Evolutionary conservation across 805 yeast species (phyloP).

Genomic region (Tetrapisispora pingtungensis): DNA sequence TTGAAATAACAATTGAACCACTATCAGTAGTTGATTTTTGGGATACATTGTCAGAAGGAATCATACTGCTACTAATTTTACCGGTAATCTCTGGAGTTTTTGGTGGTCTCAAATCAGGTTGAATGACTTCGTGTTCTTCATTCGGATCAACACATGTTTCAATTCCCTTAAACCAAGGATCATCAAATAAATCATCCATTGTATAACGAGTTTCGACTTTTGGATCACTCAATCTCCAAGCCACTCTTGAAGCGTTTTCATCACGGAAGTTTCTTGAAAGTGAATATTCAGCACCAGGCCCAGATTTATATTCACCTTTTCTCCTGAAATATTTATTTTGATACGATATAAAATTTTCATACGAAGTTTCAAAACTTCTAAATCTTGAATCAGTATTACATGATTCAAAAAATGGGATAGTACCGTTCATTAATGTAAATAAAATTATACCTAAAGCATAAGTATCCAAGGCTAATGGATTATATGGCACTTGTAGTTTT

Average conservation of each 20-base stretch:
- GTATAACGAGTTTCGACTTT: conserved; percentile 43
- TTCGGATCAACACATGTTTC: conserved; percentile 42
- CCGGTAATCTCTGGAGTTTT: background rate
- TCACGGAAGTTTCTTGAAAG: conserved; percentile 54
- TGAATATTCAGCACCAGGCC: conserved; percentile 67
- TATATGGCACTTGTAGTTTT: conserved; percentile 34
- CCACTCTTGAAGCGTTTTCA: conserved; percentile 54
- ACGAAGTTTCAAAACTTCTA: conserved; percentile 46
- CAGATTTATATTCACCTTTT: conserved; percentile 35
- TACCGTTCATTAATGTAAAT: conserved; percentile 49
- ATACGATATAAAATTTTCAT: conserved; percentile 30
- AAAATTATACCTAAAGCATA: conserved; percentile 68
- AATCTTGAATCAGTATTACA: conserved; percentile 38
- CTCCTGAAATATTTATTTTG: conserved; percentile 42
- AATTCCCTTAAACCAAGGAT: conserved; percentile 52
- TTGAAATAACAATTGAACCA: conserved; percentile 9
- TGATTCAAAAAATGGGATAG: conserved; percentile 53
- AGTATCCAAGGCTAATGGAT: conserved; percentile 59
- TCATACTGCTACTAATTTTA: background rate
- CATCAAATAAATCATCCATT: conserved; percentile 44
- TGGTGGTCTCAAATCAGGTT: conserved; percentile 17
- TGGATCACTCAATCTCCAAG: conserved; percentile 70
- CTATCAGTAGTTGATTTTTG: background rate
- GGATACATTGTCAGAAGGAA: background rate
- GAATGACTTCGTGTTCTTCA: conserved; percentile 11